Evolutionary conservation across 1,284 basidiomycete species (phyloP).

Genomic region (Irpex rosettiformis): DNA sequence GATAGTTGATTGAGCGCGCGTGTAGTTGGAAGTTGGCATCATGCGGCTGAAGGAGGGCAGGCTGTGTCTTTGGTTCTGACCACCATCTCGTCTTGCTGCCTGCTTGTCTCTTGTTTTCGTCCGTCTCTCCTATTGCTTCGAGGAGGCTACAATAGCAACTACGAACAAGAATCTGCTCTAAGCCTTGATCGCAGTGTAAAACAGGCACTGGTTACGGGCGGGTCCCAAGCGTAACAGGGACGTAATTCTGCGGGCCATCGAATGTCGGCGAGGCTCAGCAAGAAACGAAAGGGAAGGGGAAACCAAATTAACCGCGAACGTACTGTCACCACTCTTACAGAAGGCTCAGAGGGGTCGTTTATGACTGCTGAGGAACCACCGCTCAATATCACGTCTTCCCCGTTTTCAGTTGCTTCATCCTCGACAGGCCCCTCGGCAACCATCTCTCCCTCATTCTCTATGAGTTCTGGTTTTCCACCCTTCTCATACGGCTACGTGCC

Average conservation of each 20-base stretch:
- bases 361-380: slow-evolving; percentile 45
- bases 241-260: slow-evolving; percentile 7
- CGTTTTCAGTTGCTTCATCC: slow-evolving; percentile 29
- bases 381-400: slow-evolving; percentile 26
- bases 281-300: slow-evolving; percentile 54
- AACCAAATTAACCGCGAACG: slow-evolving; percentile 51
- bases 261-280: slow-evolving; percentile 60
- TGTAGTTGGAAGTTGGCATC: not conserved
- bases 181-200: not conserved
- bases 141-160: not conserved
- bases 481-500: slow-evolving; percentile 27
- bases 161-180: not conserved
- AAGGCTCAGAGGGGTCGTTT: slow-evolving; percentile 47
- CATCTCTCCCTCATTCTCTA: slow-evolving; percentile 18
- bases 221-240: not conserved
- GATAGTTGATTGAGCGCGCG: not conserved
- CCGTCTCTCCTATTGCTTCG: not conserved
- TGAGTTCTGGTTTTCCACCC: slow-evolving; percentile 20
- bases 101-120: not conserved
- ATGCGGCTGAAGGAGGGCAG: not conserved
- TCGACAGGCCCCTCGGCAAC: slow-evolving; percentile 14
- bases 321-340: slow-evolving; percentile 60
- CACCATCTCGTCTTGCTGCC: not conserved
- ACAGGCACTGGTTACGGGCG: not conserved
- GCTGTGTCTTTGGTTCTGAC: not conserved